These are phyloP conservation scores for Rugonectria rugulosa DNA, from an alignment of 2,329 filamentous ascomycete species.

Conservation along the genomic window DNA sequence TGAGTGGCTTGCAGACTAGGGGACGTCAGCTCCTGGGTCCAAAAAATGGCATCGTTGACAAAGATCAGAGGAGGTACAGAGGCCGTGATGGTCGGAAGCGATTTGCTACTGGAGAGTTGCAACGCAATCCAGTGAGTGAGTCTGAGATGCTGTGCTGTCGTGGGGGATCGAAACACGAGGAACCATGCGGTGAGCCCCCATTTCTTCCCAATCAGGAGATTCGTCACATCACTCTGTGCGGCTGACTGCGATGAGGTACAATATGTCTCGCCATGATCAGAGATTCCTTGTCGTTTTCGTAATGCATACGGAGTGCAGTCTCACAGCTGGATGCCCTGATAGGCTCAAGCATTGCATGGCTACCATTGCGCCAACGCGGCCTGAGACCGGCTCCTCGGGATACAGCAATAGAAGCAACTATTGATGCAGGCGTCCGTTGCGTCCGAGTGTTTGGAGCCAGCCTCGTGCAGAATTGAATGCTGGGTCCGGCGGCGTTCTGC, in stretches of 20 bases:
- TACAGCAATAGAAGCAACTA: constrained; percentile 18
- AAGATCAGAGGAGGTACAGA: background rate
- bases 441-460: background rate
- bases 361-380: constrained; percentile 15
- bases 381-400: constrained; percentile 14
- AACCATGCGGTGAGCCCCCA: background rate
- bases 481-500: constrained; percentile 14
- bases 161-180: constrained; percentile 2
- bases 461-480: constrained; percentile 12
- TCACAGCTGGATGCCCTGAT: background rate
- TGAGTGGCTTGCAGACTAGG: constrained; percentile 3
- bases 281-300: constrained; percentile 3
- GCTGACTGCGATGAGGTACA: background rate
- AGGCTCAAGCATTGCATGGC: constrained; percentile 4
- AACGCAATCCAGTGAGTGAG: constrained; percentile 2
- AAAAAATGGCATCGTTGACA: background rate
- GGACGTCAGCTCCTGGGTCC: background rate
- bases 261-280: background rate
- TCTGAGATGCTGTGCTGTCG: constrained; percentile 3
- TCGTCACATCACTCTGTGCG: constrained; percentile 6
- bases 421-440: constrained; percentile 14
- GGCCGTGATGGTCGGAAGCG: background rate
- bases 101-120: constrained; percentile 4
- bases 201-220: constrained; percentile 12
- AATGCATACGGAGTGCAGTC: constrained; percentile 1